A percentile compares a stretch with the other conserved stretches of the same genome.
These are phyloP conservation scores for Trichophyton schoenleinii DNA, from an alignment of 2,329 filamentous ascomycete species.

Conservation along the genomic window DNA sequence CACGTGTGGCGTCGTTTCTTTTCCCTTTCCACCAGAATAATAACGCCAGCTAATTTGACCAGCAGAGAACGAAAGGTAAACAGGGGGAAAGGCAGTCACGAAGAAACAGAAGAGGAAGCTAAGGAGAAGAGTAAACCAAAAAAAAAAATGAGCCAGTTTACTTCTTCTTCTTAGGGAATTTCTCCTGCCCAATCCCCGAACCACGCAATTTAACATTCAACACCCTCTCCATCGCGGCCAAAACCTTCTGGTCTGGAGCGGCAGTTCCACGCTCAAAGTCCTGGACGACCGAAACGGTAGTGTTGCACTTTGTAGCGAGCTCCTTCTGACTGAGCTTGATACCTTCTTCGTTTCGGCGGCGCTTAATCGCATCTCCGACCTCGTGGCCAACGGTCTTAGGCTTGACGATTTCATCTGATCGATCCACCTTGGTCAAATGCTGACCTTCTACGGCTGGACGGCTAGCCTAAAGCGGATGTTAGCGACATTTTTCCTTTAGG, in stretches of 20 bases:
- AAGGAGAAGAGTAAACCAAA: neutral
- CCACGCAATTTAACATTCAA: constrained; percentile 83
- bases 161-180: constrained; percentile 65
- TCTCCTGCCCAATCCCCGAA: constrained; percentile 69
- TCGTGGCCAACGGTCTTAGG: constrained; percentile 75
- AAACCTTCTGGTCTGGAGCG: constrained; percentile 69
- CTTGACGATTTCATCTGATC: constrained; percentile 93
- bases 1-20: neutral
- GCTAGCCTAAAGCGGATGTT: constrained; percentile 6
- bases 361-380: constrained; percentile 72
- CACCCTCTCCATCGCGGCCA: constrained; percentile 64
- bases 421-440: constrained; percentile 94
- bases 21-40: neutral
- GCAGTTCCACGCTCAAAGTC: constrained; percentile 75
- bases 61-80: neutral
- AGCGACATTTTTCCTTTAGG: neutral
- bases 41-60: neutral
- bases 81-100: neutral
- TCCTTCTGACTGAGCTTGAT: constrained; percentile 95
- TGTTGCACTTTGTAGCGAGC: constrained; percentile 78
- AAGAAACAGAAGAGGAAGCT: neutral
- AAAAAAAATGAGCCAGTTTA: neutral
- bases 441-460: constrained; percentile 61
- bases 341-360: constrained; percentile 65
- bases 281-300: constrained; percentile 63